Base-by-base conservation (phyloP, 2,329 filamentous ascomycete species). In the Aspergillus persii region DNA sequence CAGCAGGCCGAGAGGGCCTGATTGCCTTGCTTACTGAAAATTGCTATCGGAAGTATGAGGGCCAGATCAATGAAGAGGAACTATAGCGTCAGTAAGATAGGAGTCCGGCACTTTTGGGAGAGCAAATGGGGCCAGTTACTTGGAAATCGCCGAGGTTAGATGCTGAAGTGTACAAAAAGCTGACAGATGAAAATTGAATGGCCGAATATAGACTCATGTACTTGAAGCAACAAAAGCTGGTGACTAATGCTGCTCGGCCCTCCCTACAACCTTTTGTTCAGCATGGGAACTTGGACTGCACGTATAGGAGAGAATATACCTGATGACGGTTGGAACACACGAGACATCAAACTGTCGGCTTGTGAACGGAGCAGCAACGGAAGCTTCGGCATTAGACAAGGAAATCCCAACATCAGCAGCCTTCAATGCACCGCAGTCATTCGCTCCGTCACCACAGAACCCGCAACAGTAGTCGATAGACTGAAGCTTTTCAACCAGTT, bases 131-230 rank as follows among this genome's bases (percentile, higher is more conserved):
- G 36, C 36, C 36, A 64, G 68, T 63, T 71, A 86, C 84, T 76
- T 98, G 95, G 72, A 99, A 98, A 74, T 99, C 95, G 53, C 95
- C 96, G 5, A 99, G 81, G 72, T 99, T 99, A 8, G 91, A 96
- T 9, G 90, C 96, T 7, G 88, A 92, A 6, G 92, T 91, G 75
- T 99, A 99, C 15, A 99, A 83, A 73, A 99, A 97, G 82, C 90
- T 96, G 70, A 99, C 96, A 0, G 91, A 92, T 7, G 92, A 96
- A 80, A 99, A 99, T 75, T 99, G 95, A 65, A 99, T 99, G n/a
- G 95, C 94, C 2, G 93, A 98, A 80, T 99, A 99, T 65, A 99
- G 79, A 68, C 91, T 96, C 96, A 99, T 99, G 78, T 96, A 99
- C 80, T 98, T 99, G 84, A 99, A 99, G 80, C 95, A 99, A 79